These are phyloP conservation scores for Diaporthe amygdali DNA, from an alignment of 2,329 filamentous ascomycete species.

Conservation along the genomic window DNA sequence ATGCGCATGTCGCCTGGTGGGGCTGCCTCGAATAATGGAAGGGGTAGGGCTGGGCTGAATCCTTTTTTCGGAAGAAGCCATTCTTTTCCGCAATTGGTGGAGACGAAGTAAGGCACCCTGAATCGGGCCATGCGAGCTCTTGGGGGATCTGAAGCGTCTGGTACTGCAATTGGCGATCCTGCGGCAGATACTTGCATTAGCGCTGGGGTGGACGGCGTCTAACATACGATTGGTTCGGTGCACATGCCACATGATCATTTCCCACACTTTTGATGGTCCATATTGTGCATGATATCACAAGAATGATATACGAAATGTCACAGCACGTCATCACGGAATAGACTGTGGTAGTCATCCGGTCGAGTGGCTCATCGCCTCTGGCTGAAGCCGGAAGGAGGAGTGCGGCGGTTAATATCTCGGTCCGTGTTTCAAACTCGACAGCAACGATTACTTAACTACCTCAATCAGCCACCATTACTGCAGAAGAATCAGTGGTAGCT, in stretches of 20 bases:
- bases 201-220: background rate
- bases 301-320: background rate
- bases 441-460: background rate
- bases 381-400: background rate
- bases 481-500: background rate
- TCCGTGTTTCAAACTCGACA: background rate
- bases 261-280: background rate
- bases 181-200: background rate
- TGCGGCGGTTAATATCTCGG: background rate
- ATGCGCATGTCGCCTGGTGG: background rate
- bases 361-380: background rate
- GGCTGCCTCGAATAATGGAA: too few relatives aligned
- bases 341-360: background rate
- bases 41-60: too few relatives aligned
- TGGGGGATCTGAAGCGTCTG: background rate
- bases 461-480: background rate
- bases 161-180: background rate
- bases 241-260: background rate
- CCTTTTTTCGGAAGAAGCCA: too few relatives aligned
- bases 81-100: too few relatives aligned
- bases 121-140: too few relatives aligned
- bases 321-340: background rate
- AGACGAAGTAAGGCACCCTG: background rate
- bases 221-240: background rate
- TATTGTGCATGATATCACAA: background rate